Percentiles rank a stretch among this genome's conserved stretches.
Evolutionary conservation across 805 yeast species (phyloP).

Genomic region (Kuraishia capsulata): DNA sequence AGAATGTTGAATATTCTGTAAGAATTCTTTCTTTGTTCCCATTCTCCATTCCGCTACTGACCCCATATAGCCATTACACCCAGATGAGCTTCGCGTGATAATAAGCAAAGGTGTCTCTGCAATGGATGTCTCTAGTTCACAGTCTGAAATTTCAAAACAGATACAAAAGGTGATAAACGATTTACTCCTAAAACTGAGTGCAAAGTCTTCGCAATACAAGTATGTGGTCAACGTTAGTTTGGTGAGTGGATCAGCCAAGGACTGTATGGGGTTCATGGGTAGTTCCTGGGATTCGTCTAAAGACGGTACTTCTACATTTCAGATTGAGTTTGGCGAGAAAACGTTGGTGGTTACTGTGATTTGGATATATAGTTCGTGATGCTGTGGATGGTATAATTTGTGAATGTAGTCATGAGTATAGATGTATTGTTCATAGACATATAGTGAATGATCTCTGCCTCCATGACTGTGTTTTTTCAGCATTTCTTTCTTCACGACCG

Average conservation of each 20-base stretch:
- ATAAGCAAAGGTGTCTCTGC: constrained; percentile 7
- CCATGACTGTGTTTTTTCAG: too few species aligned
- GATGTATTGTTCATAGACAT: too few species aligned
- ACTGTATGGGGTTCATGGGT: constrained; percentile 32
- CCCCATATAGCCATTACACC: constrained; percentile 1
- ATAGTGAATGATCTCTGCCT: too few species aligned
- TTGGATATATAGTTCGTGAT: constrained; percentile 14
- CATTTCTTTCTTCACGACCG: too few species aligned
- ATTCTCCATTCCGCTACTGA: too few species aligned
- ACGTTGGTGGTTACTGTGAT: constrained; percentile 19
- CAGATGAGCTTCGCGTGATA: constrained; percentile 1
- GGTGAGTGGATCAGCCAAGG: constrained; percentile 18
- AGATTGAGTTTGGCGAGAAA: constrained; percentile 13
- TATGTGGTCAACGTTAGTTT: constrained; percentile 38
- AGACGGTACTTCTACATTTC: constrained; percentile 42
- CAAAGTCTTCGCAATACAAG: constrained; percentile 46
- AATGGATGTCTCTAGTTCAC: constrained; percentile 3
- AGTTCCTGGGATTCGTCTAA: constrained; percentile 47
- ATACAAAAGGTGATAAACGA: constrained; percentile 15
- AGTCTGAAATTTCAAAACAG: neutral
- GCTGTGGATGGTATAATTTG: too few species aligned
- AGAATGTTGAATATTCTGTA: too few species aligned
- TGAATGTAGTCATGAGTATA: too few species aligned
- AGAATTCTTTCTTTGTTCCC: too few species aligned
- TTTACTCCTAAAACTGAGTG: constrained; percentile 26